A percentile compares a stretch with the other conserved stretches of the same genome.
phyloP scores from a whole-genome alignment of 106 monocot species.

The Acorus gramineus region DNA sequence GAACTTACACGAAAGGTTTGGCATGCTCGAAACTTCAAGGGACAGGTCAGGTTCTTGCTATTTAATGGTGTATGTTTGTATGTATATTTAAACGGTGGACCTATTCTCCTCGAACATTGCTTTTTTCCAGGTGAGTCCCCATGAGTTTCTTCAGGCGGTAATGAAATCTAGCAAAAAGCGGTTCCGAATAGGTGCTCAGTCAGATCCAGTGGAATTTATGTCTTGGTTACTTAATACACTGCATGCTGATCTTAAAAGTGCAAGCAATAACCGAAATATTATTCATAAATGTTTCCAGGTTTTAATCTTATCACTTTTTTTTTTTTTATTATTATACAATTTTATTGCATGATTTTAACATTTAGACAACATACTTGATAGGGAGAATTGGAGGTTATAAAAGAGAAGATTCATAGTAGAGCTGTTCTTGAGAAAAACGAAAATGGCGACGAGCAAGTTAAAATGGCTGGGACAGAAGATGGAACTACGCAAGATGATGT shows the following conservation, averaged over 20 bases:
- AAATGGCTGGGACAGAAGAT: slow-evolving; percentile 6
- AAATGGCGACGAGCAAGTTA: slow-evolving; percentile 37
- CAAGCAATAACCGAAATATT: slow-evolving; percentile 68
- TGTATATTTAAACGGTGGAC: not conserved
- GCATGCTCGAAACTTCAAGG: slow-evolving; percentile 98
- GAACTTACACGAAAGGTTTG: slow-evolving; percentile 92
- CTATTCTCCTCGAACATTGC: slow-evolving; percentile 2
- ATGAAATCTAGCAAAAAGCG: slow-evolving; percentile 94
- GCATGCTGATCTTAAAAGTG: slow-evolving; percentile 59
- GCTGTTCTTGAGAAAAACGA: slow-evolving; percentile 54
- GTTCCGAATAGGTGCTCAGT: slow-evolving; percentile 93
- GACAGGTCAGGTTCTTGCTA: slow-evolving; percentile 55
- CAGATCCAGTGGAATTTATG: slow-evolving; percentile 99
- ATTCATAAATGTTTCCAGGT: slow-evolving; percentile 97
- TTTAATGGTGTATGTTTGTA: not conserved
- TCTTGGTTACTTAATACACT: slow-evolving; percentile 94
- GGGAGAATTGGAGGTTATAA: slow-evolving; percentile 96
- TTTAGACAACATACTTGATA: slow-evolving; percentile 4
- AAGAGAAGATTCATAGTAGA: slow-evolving; percentile 58
- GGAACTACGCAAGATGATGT: slow-evolving; percentile 20
- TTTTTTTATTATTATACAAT: slow-evolving; percentile 1
- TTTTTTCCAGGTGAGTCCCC: slow-evolving; percentile 71
- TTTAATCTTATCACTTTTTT: not conserved
- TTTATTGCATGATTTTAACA: slow-evolving; percentile 3
- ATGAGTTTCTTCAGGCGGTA: slow-evolving; percentile 97